phyloP scores from a whole-genome alignment of 257 asterid genomes.

The Solanum ossicruentum region DNA sequence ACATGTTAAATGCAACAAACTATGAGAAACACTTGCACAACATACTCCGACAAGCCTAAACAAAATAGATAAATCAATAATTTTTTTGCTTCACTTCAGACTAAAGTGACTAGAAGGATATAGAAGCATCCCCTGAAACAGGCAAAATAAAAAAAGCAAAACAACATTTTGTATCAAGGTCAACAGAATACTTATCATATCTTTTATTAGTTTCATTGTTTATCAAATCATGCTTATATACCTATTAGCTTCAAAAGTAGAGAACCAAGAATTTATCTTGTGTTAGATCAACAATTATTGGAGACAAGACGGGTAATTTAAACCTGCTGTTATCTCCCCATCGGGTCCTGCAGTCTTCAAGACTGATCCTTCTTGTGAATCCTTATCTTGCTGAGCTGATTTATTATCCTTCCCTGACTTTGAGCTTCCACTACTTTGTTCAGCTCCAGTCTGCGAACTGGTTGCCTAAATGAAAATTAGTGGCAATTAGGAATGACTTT shows the following conservation, averaged over 20 bases:
- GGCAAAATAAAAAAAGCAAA: not conserved
- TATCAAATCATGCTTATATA: not conserved
- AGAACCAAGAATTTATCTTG: not conserved
- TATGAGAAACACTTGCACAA: not conserved
- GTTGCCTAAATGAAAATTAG: slow-evolving; percentile 39
- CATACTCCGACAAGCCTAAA: not conserved
- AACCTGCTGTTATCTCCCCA: slow-evolving; percentile 95
- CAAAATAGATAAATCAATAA: not conserved
- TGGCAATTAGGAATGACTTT: not conserved
- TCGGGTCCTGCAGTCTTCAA: slow-evolving; percentile 90
- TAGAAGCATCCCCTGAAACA: not conserved
- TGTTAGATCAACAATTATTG: not conserved
- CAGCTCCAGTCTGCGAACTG: slow-evolving; percentile 79
- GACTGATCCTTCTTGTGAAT: slow-evolving; percentile 60
- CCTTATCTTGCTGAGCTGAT: slow-evolving; percentile 62
- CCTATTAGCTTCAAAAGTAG: not conserved
- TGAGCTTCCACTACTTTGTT: slow-evolving; percentile 65
- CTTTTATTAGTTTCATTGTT: not conserved
- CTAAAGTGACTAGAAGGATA: not conserved
- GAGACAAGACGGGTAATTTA: not conserved
- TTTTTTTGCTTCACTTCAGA: not conserved
- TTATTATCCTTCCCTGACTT: slow-evolving; percentile 82
- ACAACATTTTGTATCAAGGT: not conserved
- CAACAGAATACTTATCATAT: not conserved
- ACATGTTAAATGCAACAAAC: not conserved